These are phyloP conservation scores for Coelastrella sp. DNA, from an alignment of 139 green algal genomes.

Conservation along the genomic window DNA sequence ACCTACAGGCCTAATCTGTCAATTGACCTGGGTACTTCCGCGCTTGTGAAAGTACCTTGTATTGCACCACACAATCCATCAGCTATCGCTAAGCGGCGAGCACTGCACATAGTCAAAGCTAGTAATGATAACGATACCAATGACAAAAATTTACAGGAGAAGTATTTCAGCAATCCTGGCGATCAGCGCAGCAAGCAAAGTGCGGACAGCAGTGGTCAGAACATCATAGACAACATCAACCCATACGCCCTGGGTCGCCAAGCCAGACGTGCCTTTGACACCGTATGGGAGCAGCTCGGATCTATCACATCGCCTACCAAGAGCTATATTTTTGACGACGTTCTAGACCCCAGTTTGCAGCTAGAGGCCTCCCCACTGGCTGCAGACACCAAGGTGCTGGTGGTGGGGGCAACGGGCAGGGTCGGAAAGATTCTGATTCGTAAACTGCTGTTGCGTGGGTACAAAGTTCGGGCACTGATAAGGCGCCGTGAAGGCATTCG, in stretches of 20 bases:
- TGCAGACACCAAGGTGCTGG: constrained; percentile 91
- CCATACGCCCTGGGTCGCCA: constrained; percentile 81
- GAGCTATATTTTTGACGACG: constrained; percentile 48
- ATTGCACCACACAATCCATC: not conserved
- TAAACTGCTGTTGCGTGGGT: constrained; percentile 97
- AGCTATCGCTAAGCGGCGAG: not conserved
- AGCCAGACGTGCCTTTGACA: constrained; percentile 84
- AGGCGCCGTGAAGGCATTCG: constrained; percentile 57
- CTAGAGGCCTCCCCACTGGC: constrained; percentile 78
- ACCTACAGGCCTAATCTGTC: too few relatives aligned
- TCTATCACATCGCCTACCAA: constrained; percentile 58
- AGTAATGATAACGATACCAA: constrained; percentile 13
- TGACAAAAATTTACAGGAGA: constrained; percentile 35
- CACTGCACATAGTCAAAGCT: not conserved
- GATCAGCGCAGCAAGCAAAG: constrained; percentile 26
- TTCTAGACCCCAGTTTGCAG: constrained; percentile 46
- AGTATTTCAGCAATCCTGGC: constrained; percentile 37
- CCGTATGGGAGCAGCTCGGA: constrained; percentile 84
- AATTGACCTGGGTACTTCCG: too few relatives aligned
- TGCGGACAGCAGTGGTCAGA: constrained; percentile 18
- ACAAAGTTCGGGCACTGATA: constrained; percentile 89
- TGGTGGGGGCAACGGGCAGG: constrained; percentile 92
- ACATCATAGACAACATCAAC: constrained; percentile 75
- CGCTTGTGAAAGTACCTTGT: not conserved
- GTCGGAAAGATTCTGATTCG: constrained; percentile 92